Base-by-base conservation (phyloP, 192 early-diverging fungal genomes). In the Gigaspora rosea region DNA sequence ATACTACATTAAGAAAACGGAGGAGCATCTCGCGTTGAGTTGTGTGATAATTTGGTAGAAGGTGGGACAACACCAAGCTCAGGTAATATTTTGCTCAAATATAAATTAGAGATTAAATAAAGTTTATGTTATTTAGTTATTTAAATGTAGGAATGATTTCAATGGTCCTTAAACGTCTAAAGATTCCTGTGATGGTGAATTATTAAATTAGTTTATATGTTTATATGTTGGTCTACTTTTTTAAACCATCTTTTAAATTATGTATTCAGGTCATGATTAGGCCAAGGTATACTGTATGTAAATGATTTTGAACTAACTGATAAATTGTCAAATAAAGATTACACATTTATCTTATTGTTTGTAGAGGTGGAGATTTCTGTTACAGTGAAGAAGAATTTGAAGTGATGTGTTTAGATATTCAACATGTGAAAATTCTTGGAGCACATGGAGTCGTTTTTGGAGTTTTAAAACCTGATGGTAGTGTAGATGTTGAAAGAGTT, bases 361-460 rank as follows among this genome's bases (percentile, higher is more conserved):
- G 6, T 69, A 85, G 91, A 79, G 86, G 88, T 8, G 91, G 91
- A 5, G 91, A 92, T 61, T 92, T 92, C 81, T 80, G 83, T 57
- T 86, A 86, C 71, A 83, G 66, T 20, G 80, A 86, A 11, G 71
- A 80, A 8, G 85, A 88, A 71, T 83, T 85, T 77, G 83, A 83
- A 12, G 83, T 82, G 2, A 88, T 88, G 86, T 27, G 80, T 3
- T 47, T 78, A 22, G 84, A 86, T 64, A 82, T 89, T 52, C 63
- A 85, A 68, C 78, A 79, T 64, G 56, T 70, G 50, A 90, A 90
- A 68, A 33, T 33, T 32, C 35, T 85, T 3, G 81, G 80, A 7
- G 89, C 79, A 48, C 79, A 86, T 32, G 91, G 91, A 0, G 89
- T 92, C 9, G 91, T 91, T 6, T 84, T 92, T 81, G 91, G 91